Conservation (phyloP, 768 basidiomycete species). For the Rhodotorula paludigena region DNA sequence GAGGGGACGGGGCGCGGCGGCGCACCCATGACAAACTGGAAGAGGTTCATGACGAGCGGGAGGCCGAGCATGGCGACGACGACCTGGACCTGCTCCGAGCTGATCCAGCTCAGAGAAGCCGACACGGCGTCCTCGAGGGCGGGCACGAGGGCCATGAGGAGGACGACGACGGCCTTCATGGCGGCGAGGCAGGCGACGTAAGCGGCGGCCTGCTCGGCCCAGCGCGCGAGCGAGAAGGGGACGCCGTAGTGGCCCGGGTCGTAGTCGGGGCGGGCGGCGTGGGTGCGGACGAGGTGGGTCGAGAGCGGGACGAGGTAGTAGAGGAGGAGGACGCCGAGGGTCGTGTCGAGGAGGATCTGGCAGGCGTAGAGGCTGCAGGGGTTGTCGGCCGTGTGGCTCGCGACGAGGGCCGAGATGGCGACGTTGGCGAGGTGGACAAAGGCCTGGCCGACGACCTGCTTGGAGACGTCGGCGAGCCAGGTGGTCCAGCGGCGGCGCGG, state of each 20-base stretch:
- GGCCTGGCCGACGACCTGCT: slow-evolving; percentile 71
- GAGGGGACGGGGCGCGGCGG: slow-evolving; percentile 46
- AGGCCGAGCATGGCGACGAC: slow-evolving; percentile 75
- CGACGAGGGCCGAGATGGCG: slow-evolving; percentile 56
- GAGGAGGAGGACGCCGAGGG: slow-evolving; percentile 77
- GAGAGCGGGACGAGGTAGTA: slow-evolving; percentile 51
- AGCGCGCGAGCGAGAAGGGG: slow-evolving; percentile 69
- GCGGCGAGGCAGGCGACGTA: slow-evolving; percentile 73
- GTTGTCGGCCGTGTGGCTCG: slow-evolving; percentile 65
- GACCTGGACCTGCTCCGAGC: slow-evolving; percentile 55
- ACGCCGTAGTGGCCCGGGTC: slow-evolving; percentile 81
- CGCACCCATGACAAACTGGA: slow-evolving; percentile 95
- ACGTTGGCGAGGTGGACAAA: slow-evolving; percentile 75
- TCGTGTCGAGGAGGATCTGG: slow-evolving; percentile 86
- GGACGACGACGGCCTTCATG: slow-evolving; percentile 89
- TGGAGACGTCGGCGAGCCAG: slow-evolving; percentile 86
- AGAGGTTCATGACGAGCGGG: slow-evolving; percentile 57
- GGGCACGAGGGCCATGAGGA: slow-evolving; percentile 65
- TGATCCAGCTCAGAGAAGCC: slow-evolving; percentile 77
- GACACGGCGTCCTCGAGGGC: slow-evolving; percentile 70
- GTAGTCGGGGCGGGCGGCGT: slow-evolving; percentile 65
- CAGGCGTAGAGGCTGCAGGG: slow-evolving; percentile 76
- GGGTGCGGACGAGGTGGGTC: slow-evolving; percentile 63
- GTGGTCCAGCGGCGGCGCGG: slow-evolving; percentile 86
- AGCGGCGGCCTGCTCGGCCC: slow-evolving; percentile 65